phyloP scores from a whole-genome alignment of 192 early-diverging fungal species.

The Dissophora ornata region DNA sequence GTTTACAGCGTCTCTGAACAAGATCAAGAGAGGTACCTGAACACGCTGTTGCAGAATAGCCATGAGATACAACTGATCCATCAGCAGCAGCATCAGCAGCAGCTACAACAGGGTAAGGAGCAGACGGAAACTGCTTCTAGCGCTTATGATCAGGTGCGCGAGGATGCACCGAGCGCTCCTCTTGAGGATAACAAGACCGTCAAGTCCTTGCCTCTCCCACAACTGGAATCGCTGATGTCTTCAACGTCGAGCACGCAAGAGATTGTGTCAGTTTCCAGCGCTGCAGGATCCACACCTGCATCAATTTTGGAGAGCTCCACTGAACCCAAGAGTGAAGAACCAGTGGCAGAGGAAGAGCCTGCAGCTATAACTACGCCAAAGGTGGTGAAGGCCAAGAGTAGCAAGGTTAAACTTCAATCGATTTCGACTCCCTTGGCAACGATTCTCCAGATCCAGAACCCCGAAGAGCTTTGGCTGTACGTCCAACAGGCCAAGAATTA shows the following conservation, averaged over 20 bases:
- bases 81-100: not conserved
- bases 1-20: constrained; percentile 28
- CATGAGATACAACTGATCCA: not conserved
- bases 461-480: constrained; percentile 48
- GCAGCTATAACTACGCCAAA: constrained; percentile 3
- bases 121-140: not conserved
- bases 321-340: too few species aligned
- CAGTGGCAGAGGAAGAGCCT: not conserved
- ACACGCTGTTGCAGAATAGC: constrained; percentile 7
- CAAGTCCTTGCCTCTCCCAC: constrained; percentile 7
- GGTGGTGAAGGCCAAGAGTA: constrained; percentile 14
- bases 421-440: constrained; percentile 48
- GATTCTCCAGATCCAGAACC: constrained; percentile 21
- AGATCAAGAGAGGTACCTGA: constrained; percentile 40
- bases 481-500: constrained; percentile 51
- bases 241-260: not conserved
- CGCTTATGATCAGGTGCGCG: not conserved
- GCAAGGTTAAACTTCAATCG: constrained; percentile 32
- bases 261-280: not conserved
- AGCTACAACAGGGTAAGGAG: constrained; percentile 1
- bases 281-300: too few species aligned
- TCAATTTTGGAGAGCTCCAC: too few species aligned
- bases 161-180: constrained; percentile 1
- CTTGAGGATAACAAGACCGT: constrained; percentile 4
- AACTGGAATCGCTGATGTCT: not conserved